phyloP scores from a whole-genome alignment of 1,284 basidiomycete genomes.

The Nidula niveotomentosa region DNA sequence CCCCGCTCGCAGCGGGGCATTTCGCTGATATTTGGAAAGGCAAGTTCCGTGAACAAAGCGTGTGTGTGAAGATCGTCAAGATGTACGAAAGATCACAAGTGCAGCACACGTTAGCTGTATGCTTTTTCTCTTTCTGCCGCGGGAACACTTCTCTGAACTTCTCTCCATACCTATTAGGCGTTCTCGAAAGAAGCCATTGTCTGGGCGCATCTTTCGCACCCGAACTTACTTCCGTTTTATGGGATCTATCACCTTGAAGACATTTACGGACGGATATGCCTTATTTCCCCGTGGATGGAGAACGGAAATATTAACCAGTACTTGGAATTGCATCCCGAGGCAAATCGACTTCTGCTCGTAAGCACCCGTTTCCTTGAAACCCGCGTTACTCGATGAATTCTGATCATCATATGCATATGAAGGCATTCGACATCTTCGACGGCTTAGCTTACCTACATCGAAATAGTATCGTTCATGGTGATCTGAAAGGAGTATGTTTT shows the following conservation, averaged over 20 bases:
- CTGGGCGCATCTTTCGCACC: constrained; percentile 15
- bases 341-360: background rate
- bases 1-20: background rate
- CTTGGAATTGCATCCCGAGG: background rate
- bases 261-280: constrained; percentile 5
- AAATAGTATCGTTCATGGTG: constrained; percentile 1
- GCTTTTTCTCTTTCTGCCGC: background rate
- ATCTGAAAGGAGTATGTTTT: background rate
- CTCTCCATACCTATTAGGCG: background rate
- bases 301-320: background rate
- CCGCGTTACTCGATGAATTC: too few species aligned
- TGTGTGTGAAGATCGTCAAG: background rate
- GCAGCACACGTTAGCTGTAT: background rate
- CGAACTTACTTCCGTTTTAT: constrained; percentile 19
- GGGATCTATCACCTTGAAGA: constrained; percentile 13
- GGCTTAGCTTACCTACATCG: constrained; percentile 1
- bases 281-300: constrained; percentile 20
- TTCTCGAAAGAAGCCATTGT: constrained; percentile 9
- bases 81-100: background rate
- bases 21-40: background rate
- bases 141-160: too few species aligned
- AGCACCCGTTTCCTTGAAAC: too few species aligned
- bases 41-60: background rate
- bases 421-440: background rate
- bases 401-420: background rate